Base-by-base conservation (phyloP, 495 filamentous ascomycete genomes). In the Parathielavia appendiculata region DNA sequence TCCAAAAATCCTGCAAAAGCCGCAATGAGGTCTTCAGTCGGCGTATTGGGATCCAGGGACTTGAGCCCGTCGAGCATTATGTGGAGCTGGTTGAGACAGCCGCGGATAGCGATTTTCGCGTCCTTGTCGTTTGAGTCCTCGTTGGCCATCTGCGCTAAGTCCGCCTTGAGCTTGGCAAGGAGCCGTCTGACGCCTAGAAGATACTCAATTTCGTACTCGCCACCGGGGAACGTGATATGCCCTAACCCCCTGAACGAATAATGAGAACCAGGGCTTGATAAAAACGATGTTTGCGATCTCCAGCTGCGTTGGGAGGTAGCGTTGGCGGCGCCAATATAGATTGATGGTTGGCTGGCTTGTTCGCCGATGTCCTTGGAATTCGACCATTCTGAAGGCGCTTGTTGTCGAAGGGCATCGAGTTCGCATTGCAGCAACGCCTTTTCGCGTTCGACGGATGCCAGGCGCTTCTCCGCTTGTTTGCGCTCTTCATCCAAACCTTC, bases 351-450 rank as follows among this genome's bases (percentile, higher is more conserved):
- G n/a, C 20, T 14, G 54, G 40, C 17, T 34, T 22, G 46, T 41
- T 50, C n/a, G 3, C 17, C 26, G 40, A 22, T n/a, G 22, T 45
- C 44, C n/a, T 47, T 26, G 41, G 32, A 22, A 14, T 9, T 14
- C 19, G 9, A 35, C 12, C 50, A 13, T 16, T 56, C 10, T 7
- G 46, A 50, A 9, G 20, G 45, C 4, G 46, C 9, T 30, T 45
- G 20, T 11, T 44, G 22, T 4, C 20, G 52, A 5, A 54, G 52
- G 4, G 20, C 17, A 3, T 56, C 51, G 23, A 51, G 39, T 41
- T 57, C 40, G 2, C 14, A 47, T 10, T 49, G 38, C 3, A 60
- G 43, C 47, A 57, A 43, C 2, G 16, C n/a, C 35, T 57, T 30
- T 30, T 30, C 26, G 26, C 26, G 26, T 6, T 30, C 26, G 26